phyloP scores from a whole-genome alignment of 2,329 filamentous ascomycete species.

The Venturiaceae sp. region DNA sequence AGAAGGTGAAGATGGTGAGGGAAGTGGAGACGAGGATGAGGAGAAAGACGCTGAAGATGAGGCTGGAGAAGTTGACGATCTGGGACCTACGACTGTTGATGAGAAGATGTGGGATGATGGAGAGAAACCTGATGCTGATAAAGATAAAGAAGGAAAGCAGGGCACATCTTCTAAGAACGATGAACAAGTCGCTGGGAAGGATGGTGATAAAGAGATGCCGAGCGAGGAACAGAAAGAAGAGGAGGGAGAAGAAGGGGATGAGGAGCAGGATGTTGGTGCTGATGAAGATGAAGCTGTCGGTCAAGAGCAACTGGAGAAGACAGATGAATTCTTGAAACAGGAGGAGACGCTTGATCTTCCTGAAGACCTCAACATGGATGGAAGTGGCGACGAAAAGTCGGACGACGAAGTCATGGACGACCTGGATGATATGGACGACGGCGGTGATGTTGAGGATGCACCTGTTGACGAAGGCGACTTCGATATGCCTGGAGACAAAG shows the following conservation, averaged over 20 bases:
- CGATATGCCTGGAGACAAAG: conserved; percentile 41
- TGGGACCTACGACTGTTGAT: conserved; percentile 83
- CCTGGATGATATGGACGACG: conserved; percentile 42
- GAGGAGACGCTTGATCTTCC: conserved; percentile 75
- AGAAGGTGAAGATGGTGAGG: conserved; percentile 51
- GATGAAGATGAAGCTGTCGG: conserved; percentile 46
- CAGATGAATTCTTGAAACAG: conserved; percentile 69
- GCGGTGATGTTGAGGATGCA: conserved; percentile 37
- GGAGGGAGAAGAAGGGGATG: conserved; percentile 47
- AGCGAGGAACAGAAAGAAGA: conserved; percentile 50
- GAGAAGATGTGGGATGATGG: conserved; percentile 98
- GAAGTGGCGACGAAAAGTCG: conserved; percentile 40
- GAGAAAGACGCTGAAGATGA: conserved; percentile 78
- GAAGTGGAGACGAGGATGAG: conserved; percentile 46
- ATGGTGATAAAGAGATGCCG: conserved; percentile 44
- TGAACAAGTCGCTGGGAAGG: conserved; percentile 33
- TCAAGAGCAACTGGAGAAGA: conserved; percentile 56
- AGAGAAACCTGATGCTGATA: conserved; percentile 61
- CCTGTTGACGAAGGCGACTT: background rate
- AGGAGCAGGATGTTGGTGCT: conserved; percentile 38
- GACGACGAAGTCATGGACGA: conserved; percentile 21
- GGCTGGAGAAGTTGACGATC: conserved; percentile 79
- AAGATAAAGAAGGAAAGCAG: conserved; percentile 66
- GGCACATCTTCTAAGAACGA: conserved; percentile 38
- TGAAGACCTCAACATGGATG: conserved; percentile 79